A percentile compares a stretch with the other conserved stretches of the same genome.
Evolutionary conservation across 495 filamentous ascomycete genomes (phyloP).

Genomic region (Lasiosphaeria hispida): DNA sequence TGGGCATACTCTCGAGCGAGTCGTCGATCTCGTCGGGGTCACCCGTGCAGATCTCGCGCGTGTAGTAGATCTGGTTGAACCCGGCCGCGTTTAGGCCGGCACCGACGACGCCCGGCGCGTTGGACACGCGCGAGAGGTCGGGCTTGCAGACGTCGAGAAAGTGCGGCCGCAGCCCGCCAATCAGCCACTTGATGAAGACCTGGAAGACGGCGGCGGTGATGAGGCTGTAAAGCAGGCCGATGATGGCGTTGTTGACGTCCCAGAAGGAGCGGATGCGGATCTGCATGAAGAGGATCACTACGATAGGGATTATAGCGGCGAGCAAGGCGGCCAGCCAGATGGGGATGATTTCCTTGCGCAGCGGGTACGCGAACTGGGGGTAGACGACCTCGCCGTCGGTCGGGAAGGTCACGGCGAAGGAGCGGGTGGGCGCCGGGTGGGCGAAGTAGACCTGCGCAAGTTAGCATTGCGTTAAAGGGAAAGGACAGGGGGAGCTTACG

Average conservation of each 20-base stretch:
- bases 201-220: constrained; percentile 58
- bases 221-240: constrained; percentile 59
- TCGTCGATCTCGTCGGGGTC: constrained; percentile 45
- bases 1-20: constrained; percentile 58
- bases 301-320: constrained; percentile 53
- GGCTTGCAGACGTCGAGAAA: constrained; percentile 59
- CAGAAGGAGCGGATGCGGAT: constrained; percentile 63
- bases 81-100: constrained; percentile 39
- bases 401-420: constrained; percentile 57
- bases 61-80: constrained; percentile 48
- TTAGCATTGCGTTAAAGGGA: background rate
- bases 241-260: constrained; percentile 62
- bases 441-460: constrained; percentile 51
- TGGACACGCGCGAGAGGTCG: constrained; percentile 37
- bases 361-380: constrained; percentile 60
- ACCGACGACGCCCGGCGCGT: constrained; percentile 26
- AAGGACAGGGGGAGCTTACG: constrained; percentile 37
- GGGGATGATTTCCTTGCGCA: constrained; percentile 61
- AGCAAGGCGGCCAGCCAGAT: constrained; percentile 59
- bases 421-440: constrained; percentile 53
- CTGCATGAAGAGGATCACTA: constrained; percentile 56
- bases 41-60: constrained; percentile 46
- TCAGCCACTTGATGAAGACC: constrained; percentile 56
- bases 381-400: constrained; percentile 56
- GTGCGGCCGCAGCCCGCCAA: constrained; percentile 55